Conservation (phyloP, 228 moss, liverwort and hornwort genomes). For the Sphagnum magellanicum region DNA sequence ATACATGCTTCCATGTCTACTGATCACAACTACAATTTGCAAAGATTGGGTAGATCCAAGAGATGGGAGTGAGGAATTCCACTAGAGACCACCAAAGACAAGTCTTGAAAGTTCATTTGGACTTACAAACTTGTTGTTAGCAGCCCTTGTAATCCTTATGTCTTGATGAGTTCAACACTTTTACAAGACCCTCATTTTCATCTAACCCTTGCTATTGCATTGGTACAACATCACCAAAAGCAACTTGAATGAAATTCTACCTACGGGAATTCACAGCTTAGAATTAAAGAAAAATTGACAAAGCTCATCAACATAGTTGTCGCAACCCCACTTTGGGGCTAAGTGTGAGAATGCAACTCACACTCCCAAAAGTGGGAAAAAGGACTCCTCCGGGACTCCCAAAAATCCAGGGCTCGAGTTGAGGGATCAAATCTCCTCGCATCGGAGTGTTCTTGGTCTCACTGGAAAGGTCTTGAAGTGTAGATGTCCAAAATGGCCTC, state of each 20-base stretch:
- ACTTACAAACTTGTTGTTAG: background rate
- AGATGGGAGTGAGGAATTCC: background rate
- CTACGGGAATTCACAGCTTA: background rate
- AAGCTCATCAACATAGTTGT: too few relatives aligned
- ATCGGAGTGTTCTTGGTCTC: too few relatives aligned
- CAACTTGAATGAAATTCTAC: background rate
- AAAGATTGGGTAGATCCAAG: background rate
- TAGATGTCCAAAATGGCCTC: too few relatives aligned
- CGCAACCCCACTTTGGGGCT: too few relatives aligned
- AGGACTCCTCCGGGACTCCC: too few relatives aligned
- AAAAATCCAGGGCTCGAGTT: too few relatives aligned
- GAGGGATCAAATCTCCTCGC: too few relatives aligned
- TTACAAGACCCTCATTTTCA: background rate
- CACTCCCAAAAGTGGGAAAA: too few relatives aligned
- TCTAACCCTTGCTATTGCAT: background rate
- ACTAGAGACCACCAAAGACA: background rate
- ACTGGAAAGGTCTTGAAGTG: too few relatives aligned
- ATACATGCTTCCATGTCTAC: slow-evolving; percentile 6
- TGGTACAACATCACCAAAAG: background rate
- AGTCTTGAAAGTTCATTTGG: too few relatives aligned
- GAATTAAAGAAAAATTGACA: background rate
- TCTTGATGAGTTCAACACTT: background rate
- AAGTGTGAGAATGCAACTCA: too few relatives aligned
- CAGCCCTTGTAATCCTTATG: background rate
- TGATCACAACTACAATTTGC: too few relatives aligned